Base-by-base conservation (phyloP, 2,329 filamentous ascomycete species). In the Davidsoniella neocaledoniae region DNA sequence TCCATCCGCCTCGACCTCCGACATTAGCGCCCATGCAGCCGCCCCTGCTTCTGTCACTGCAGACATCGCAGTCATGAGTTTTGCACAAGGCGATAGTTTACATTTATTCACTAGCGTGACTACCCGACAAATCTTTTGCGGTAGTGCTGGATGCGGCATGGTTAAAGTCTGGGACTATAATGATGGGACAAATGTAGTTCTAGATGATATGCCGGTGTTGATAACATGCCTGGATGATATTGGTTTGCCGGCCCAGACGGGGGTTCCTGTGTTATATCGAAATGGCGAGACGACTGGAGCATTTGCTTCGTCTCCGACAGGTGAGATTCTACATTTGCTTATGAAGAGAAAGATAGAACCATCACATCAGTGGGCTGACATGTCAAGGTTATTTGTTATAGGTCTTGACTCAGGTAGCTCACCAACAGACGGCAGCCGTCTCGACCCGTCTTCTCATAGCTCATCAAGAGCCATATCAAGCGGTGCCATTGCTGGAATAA, bases 221-320 rank as follows among this genome's bases (percentile, higher is more conserved):
- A 44, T 51, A 7, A 51, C 49, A 7, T 51, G 49, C 19, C 29
- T 52, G 16, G 50, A 52, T 37, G 50, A 52, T 25, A 43, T 52
- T 25, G 46, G 45, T 10, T 26, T 52, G 26, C 26, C 26, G 5
- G 3, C 16, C 7, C 39, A 42, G n/a, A 26, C 39, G 6, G 21
- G 23, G 5, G 16, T 6, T 25, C 26, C 39, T 7, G 39, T 43
- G 16, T 23, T 49, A 16, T 49, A 49, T 16, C 26, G 47, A 19
- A 49, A 49, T 4, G 39, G 26, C 2, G 6, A 33, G 16, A 10
- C 7, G 3, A 33, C 26, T 33, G 26, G 26, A 12, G 26, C 10
- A 33, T 33, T 12, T 33, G 10, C 26, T 33, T 33, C 26, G 6
- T 33, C 26, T 10, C 10, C 26, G 26, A 33, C 26, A 33, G 26